Percentiles rank a stretch among this genome's conserved stretches.
Evolutionary conservation across 371 early-diverging fungal species (phyloP).

Genomic region (Entomophthora muscae): DNA sequence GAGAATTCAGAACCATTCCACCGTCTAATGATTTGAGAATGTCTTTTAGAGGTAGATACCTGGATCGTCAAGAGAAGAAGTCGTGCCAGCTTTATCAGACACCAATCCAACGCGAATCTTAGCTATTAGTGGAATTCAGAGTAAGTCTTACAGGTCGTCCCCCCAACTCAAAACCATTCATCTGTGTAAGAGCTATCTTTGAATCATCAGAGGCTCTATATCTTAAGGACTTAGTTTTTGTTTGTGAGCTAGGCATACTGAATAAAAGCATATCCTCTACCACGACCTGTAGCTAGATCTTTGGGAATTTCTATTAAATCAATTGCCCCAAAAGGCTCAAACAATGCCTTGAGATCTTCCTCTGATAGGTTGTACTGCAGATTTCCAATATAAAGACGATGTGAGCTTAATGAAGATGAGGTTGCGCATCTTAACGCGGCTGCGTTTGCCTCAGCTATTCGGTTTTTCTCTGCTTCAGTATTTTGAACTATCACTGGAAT

Average conservation of each 20-base stretch:
- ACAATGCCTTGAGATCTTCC: slow-evolving; percentile 63
- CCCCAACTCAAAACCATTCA: slow-evolving; percentile 72
- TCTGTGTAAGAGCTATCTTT: slow-evolving; percentile 57
- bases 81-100: slow-evolving; percentile 33
- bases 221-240: slow-evolving; percentile 17
- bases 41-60: slow-evolving; percentile 10
- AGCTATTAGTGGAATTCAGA: background rate
- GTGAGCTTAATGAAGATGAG: slow-evolving; percentile 26
- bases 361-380: slow-evolving; percentile 64
- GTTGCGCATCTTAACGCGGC: slow-evolving; percentile 1
- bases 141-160: slow-evolving; percentile 37
- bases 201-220: slow-evolving; percentile 57
- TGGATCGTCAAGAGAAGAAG: slow-evolving; percentile 26
- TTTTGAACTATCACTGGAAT: slow-evolving; percentile 83
- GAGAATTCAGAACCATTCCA: slow-evolving; percentile 49
- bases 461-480: slow-evolving; percentile 88
- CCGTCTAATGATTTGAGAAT: slow-evolving; percentile 20
- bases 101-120: slow-evolving; percentile 71
- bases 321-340: slow-evolving; percentile 75
- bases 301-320: slow-evolving; percentile 65
- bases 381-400: slow-evolving; percentile 65
- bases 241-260: slow-evolving; percentile 23
- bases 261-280: slow-evolving; percentile 78
- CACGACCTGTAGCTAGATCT: slow-evolving; percentile 64
- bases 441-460: slow-evolving; percentile 27